Conservation (phyloP, 192 early-diverging fungal genomes). For the Helicostylum pulchrum region DNA sequence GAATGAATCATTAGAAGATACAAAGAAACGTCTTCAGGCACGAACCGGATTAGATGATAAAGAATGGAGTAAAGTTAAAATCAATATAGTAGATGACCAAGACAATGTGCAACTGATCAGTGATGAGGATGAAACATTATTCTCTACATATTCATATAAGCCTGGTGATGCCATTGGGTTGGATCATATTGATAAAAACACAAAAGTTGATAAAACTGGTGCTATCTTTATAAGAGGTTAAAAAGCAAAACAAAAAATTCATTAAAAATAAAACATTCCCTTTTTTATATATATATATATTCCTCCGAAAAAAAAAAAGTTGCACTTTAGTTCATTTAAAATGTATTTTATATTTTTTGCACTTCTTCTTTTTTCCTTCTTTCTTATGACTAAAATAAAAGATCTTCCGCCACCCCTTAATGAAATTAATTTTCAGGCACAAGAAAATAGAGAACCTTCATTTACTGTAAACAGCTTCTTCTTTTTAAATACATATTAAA, state of each 20-base stretch:
- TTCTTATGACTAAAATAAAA: too few species aligned
- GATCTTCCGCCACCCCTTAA: too few species aligned
- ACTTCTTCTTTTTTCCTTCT: background rate
- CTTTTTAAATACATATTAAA: background rate
- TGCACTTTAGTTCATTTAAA: background rate
- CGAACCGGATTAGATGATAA: constrained; percentile 77
- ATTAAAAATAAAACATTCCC: background rate
- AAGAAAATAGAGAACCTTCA: too few species aligned
- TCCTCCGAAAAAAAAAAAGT: constrained; percentile 4
- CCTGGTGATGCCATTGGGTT: constrained; percentile 42
- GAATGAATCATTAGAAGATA: constrained; percentile 67
- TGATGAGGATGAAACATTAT: constrained; percentile 25
- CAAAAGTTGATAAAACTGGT: constrained; percentile 14
- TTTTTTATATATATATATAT: constrained; percentile 8
- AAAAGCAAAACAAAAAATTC: constrained; percentile 5
- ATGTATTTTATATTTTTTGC: background rate
- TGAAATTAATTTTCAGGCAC: too few species aligned
- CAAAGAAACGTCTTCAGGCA: constrained; percentile 68
- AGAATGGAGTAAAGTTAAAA: constrained; percentile 72
- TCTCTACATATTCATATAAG: constrained; percentile 25
- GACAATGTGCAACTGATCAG: background rate
- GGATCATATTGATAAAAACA: constrained; percentile 44
- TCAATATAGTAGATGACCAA: constrained; percentile 41
- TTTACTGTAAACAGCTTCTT: too few species aligned
- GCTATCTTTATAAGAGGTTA: constrained; percentile 31